phyloP scores from a whole-genome alignment of 257 asterid genomes.

The Euphrasia confusa region DNA sequence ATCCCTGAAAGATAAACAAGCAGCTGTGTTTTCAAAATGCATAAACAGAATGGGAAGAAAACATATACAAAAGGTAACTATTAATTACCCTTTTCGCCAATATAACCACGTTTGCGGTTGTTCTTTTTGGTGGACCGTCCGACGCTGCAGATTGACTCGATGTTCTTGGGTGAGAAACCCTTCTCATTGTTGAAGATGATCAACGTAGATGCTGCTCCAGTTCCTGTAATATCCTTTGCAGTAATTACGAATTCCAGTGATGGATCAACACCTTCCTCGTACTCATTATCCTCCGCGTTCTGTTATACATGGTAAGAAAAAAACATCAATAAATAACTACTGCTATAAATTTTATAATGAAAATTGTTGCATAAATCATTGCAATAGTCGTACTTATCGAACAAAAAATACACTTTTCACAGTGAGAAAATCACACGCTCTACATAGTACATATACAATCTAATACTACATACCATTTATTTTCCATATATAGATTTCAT shows the following conservation, averaged over 20 bases:
- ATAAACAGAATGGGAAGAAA: background rate
- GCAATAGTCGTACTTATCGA: no score
- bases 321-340: background rate
- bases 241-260: background rate
- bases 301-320: background rate
- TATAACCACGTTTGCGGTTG: conserved; percentile 4
- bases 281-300: conserved; percentile 1
- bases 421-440: no score
- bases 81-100: background rate
- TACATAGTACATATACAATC: no score
- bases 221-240: background rate
- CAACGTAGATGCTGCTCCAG: background rate
- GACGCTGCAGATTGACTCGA: background rate
- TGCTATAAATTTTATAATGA: no score
- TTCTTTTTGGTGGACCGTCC: conserved; percentile 8
- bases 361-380: background rate
- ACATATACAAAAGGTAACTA: background rate
- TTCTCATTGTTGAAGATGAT: background rate
- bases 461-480: no score
- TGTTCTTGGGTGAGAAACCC: background rate
- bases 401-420: no score
- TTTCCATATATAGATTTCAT: no score
- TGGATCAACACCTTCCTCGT: background rate
- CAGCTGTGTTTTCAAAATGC: background rate
- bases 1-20: background rate